phyloP scores from a whole-genome alignment of 2,329 filamentous ascomycete species.

The Chaetoscypha palmicola region DNA sequence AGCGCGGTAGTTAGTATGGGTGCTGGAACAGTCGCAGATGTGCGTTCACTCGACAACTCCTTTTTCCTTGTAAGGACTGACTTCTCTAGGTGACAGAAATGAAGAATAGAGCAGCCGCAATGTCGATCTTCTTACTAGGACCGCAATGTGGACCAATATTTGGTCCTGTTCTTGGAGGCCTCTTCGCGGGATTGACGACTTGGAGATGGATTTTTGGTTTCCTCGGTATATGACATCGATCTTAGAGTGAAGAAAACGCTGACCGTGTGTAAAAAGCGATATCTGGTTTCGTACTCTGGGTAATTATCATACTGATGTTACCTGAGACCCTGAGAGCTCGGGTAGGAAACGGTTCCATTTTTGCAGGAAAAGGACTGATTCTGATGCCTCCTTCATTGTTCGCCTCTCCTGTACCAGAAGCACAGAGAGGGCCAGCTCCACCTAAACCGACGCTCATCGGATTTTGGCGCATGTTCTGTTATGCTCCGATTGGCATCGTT shows the following conservation, averaged over 20 bases:
- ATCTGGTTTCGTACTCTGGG: slow-evolving; percentile 3
- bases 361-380: slow-evolving; percentile 1
- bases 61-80: not conserved
- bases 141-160: slow-evolving; percentile 3
- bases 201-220: slow-evolving; percentile 7
- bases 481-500: slow-evolving; percentile 3
- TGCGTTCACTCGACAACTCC: not conserved
- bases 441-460: slow-evolving; percentile 2
- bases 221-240: not conserved
- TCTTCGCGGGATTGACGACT: slow-evolving; percentile 3
- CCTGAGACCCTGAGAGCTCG: slow-evolving; percentile 5
- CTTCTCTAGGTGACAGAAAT: slow-evolving; percentile 3
- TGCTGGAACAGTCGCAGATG: slow-evolving; percentile 6
- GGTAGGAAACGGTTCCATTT: slow-evolving; percentile 1
- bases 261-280: not conserved
- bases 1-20: slow-evolving; percentile 3
- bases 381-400: slow-evolving; percentile 1
- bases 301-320: slow-evolving; percentile 3
- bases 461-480: slow-evolving; percentile 6
- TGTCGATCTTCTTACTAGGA: slow-evolving; percentile 6
- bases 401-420: slow-evolving; percentile 1
- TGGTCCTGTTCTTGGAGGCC: slow-evolving; percentile 4
- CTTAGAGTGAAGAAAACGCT: not conserved
- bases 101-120: slow-evolving; percentile 5
- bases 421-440: slow-evolving; percentile 1